These are phyloP conservation scores for Lactifluus echinatus DNA, from an alignment of 768 basidiomycete genomes.

Conservation along the genomic window DNA sequence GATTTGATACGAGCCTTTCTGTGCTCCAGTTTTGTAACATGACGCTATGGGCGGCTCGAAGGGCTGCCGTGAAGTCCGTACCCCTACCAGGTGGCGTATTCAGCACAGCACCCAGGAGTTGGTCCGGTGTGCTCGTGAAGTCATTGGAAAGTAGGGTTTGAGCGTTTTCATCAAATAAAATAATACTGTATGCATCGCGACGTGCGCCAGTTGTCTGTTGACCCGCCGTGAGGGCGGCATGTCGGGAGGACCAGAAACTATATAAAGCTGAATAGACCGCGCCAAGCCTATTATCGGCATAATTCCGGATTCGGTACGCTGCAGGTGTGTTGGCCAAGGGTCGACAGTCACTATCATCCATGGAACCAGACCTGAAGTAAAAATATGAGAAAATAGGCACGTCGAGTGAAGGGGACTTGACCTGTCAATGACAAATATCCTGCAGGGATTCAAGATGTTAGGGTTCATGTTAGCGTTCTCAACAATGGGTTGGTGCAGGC, in stretches of 20 bases:
- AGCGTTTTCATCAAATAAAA: slow-evolving; percentile 34
- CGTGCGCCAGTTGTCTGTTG: slow-evolving; percentile 26
- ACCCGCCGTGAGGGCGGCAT: slow-evolving; percentile 28
- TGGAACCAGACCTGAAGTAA: slow-evolving; percentile 41
- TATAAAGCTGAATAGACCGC: slow-evolving; percentile 50
- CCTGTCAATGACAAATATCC: slow-evolving; percentile 51
- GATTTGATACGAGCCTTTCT: slow-evolving; percentile 31
- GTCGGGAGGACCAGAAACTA: slow-evolving; percentile 48
- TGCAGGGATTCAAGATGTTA: slow-evolving; percentile 14
- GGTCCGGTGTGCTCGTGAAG: slow-evolving; percentile 35
- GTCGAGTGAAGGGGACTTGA: slow-evolving; percentile 12
- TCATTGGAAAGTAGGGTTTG: slow-evolving; percentile 35
- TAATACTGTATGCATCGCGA: slow-evolving; percentile 48
- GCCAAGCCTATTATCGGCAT: slow-evolving; percentile 42
- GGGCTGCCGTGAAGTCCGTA: slow-evolving; percentile 38
- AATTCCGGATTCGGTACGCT: slow-evolving; percentile 30
- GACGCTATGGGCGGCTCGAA: slow-evolving; percentile 28
- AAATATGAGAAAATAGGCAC: not conserved
- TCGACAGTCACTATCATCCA: slow-evolving; percentile 33
- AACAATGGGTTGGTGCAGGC: slow-evolving; percentile 20
- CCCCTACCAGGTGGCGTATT: slow-evolving; percentile 26
- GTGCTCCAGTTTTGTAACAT: slow-evolving; percentile 45
- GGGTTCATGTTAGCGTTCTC: not conserved
- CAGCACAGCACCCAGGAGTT: slow-evolving; percentile 36
- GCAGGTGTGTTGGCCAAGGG: slow-evolving; percentile 40